Evolutionary conservation across 2,329 filamentous ascomycete genomes (phyloP).

Genomic region (Xylaria digitata): DNA sequence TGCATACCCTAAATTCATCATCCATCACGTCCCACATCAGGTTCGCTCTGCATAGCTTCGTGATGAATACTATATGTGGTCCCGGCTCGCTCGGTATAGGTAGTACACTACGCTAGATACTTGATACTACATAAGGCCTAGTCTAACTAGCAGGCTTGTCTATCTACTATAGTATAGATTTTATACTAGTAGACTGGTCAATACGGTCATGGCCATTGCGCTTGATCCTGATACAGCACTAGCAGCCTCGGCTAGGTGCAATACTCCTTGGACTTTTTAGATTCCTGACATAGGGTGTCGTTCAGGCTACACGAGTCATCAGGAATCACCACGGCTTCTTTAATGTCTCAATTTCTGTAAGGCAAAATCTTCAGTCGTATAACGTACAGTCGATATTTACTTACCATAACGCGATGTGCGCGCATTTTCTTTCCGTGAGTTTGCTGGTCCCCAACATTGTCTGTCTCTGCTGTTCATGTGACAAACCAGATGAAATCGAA

Average conservation of each 20-base stretch:
- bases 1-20: too few relatives aligned
- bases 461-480: slow-evolving; percentile 31
- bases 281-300: not conserved
- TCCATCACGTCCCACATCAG: too few relatives aligned
- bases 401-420: slow-evolving; percentile 15
- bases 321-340: not conserved
- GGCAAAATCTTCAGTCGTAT: not conserved
- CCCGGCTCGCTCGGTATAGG: too few relatives aligned
- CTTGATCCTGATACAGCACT: too few relatives aligned
- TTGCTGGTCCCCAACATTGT: not conserved
- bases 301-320: not conserved
- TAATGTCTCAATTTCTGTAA: not conserved
- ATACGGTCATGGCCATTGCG: too few relatives aligned
- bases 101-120: too few relatives aligned
- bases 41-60: too few relatives aligned
- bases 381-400: not conserved
- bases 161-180: too few relatives aligned
- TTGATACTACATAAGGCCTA: too few relatives aligned
- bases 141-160: too few relatives aligned
- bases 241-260: not conserved
- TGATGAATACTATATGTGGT: too few relatives aligned
- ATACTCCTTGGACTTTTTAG: not conserved
- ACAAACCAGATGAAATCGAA: slow-evolving; percentile 19
- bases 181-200: too few relatives aligned
- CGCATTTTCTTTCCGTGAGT: slow-evolving; percentile 16